Base-by-base conservation (phyloP, 148 eudicot genomes). In the Chenopodium album region DNA sequence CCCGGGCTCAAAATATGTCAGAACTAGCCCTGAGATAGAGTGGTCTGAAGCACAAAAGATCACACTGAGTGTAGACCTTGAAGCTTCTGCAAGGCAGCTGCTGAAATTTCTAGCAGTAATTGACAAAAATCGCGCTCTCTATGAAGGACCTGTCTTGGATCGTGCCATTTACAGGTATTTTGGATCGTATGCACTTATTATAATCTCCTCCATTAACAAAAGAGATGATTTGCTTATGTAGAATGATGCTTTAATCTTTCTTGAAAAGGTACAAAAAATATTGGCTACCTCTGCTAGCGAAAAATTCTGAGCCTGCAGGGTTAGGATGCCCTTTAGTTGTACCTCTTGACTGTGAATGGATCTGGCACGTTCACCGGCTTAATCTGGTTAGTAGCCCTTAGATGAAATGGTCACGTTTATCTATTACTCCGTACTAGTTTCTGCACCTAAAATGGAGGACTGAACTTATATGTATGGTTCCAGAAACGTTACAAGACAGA, bases 271-370 rank as follows among this genome's bases (percentile, higher is more conserved):
- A 83, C 85, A 83, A 83, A 23, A 78, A 60, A 9, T 83, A 26
- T 77, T 95, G 98, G 98, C 96, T 95, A 75, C 98, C 98, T 26
- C 81, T 95, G 92, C 91, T 95, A 50, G 93, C 92, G 62, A 92
- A 87, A 84, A 90, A 90, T 85, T 74, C 85, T 9, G 87, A 90
- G 78, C 79, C 81, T 20, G 88, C 84, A 17, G 74, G 85, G 48
- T 82, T 54, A 7, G 84, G 87, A 76, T 91, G 87, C 44, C 92
- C 94, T 20, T 85, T 95, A 78, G 97, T 90, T 82, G 93, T 90
- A 62, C 98, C 98, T 54, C 92, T 95, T 81, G 98, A 95, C 76
- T 93, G 93, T 82, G 98, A 95, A 91, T 95, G 97, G 97, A 85
- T 93, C 80, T 95, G 98, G 98, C 97, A 93, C 34, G 91, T 94